Evolutionary conservation across 78 protist genomes (phyloP).

Genomic region (Tieghemostelium lacteum): DNA sequence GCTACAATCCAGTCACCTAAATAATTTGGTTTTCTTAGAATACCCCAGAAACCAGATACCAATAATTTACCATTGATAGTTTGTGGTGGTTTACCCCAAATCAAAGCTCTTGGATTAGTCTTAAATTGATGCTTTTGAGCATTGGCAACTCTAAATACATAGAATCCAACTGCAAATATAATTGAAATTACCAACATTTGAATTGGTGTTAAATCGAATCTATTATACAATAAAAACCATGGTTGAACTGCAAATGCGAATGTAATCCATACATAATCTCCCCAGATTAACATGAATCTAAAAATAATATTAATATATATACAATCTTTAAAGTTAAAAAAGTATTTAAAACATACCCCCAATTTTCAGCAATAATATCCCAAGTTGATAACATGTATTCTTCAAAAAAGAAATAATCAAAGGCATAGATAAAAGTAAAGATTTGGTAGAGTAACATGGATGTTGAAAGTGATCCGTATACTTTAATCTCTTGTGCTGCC

Average conservation of each 20-base stretch:
- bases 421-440: conserved; percentile 84
- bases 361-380: conserved; percentile 94
- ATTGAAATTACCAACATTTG: conserved; percentile 7
- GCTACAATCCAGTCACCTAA: conserved; percentile 90
- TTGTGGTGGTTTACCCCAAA: conserved; percentile 80
- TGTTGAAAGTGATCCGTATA: conserved; percentile 61
- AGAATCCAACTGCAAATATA: conserved; percentile 77
- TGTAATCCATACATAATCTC: conserved; percentile 92
- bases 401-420: conserved; percentile 87
- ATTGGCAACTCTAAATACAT: conserved; percentile 91
- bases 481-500: conserved; percentile 70
- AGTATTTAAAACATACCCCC: no score
- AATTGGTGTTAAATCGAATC: conserved; percentile 17
- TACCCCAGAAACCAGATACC: conserved; percentile 96
- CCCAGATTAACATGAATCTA: conserved; percentile 95
- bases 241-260: conserved; percentile 87
- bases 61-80: conserved; percentile 80
- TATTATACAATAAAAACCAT: conserved; percentile 58
- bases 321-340: neutral
- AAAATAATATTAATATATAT: conserved; percentile 14
- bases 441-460: conserved; percentile 56
- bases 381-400: conserved; percentile 86
- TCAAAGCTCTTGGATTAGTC: conserved; percentile 79
- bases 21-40: conserved; percentile 95
- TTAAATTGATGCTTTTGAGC: conserved; percentile 92